phyloP scores from a whole-genome alignment of 306 rosid species.

The Arachis hypogaea region DNA sequence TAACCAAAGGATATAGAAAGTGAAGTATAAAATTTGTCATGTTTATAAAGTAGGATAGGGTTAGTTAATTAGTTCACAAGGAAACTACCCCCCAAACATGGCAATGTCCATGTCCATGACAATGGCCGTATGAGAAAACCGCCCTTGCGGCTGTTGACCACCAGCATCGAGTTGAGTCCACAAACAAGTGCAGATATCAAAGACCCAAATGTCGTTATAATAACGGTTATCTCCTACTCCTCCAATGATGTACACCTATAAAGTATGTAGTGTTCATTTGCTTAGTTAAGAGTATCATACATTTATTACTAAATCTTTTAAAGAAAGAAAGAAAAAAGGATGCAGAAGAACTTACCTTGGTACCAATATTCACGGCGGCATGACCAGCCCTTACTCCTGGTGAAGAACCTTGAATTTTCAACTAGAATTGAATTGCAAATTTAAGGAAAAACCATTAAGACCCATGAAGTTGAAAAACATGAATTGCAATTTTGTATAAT shows the following conservation, averaged over 20 bases:
- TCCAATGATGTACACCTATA: constrained; percentile 82
- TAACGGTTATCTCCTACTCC: constrained; percentile 94
- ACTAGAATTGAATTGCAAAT: constrained; percentile 48
- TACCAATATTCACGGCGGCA: constrained; percentile 77
- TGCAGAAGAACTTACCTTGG: constrained; percentile 61
- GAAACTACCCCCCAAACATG: constrained; percentile 85
- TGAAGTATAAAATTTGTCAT: not conserved
- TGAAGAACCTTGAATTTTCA: constrained; percentile 82
- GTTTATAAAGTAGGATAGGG: not conserved
- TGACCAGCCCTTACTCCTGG: constrained; percentile 97
- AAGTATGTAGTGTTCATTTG: constrained; percentile 27
- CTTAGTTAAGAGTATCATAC: constrained; percentile 13
- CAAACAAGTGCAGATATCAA: constrained; percentile 71
- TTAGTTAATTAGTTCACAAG: not conserved
- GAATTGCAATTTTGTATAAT: not conserved
- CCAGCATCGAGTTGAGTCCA: constrained; percentile 76
- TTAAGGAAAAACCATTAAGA: constrained; percentile 16
- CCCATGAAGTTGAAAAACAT: constrained; percentile 19
- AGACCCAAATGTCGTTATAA: constrained; percentile 85
- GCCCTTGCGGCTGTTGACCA: constrained; percentile 86
- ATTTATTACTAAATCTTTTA: not conserved
- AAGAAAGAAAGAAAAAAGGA: too few relatives aligned
- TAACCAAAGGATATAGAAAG: not conserved
- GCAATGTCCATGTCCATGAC: constrained; percentile 69
- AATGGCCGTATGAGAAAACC: constrained; percentile 94